A percentile compares a stretch with the other conserved stretches of the same genome.
Conservation (phyloP, 2,329 filamentous ascomycete species). For the Fusarium vanettenii region DNA sequence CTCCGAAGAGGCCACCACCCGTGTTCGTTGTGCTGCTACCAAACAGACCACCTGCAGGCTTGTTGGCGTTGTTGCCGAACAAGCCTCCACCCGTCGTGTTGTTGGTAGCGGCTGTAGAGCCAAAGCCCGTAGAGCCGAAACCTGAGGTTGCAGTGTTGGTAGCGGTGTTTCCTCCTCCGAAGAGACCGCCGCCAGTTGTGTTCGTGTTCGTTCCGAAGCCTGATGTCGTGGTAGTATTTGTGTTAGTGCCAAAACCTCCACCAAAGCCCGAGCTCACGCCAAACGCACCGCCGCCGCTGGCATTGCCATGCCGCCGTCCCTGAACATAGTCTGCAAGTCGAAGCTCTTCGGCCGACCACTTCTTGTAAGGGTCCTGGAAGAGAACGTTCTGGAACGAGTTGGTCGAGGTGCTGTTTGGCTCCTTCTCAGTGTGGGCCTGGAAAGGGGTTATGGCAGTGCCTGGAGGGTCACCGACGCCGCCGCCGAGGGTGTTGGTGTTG, state of each 20-base stretch:
- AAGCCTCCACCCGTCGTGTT: slow-evolving; percentile 51
- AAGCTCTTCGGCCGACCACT: slow-evolving; percentile 90
- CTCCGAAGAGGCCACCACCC: slow-evolving; percentile 42
- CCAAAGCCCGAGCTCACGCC: slow-evolving; percentile 69
- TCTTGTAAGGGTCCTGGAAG: slow-evolving; percentile 84
- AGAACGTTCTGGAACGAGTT: slow-evolving; percentile 83
- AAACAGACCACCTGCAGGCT: slow-evolving; percentile 43
- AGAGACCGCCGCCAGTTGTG: slow-evolving; percentile 51
- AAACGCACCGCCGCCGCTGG: slow-evolving; percentile 86
- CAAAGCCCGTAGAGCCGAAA: slow-evolving; percentile 55
- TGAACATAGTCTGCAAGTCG: slow-evolving; percentile 88
- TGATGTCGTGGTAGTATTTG: slow-evolving; percentile 42
- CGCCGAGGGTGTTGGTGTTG: slow-evolving; percentile 63
- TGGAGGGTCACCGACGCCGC: slow-evolving; percentile 67
- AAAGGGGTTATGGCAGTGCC: slow-evolving; percentile 80
- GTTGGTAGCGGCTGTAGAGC: slow-evolving; percentile 43
- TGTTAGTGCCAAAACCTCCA: slow-evolving; percentile 61
- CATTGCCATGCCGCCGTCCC: slow-evolving; percentile 85
- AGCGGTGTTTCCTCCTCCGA: slow-evolving; percentile 50
- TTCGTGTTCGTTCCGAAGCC: slow-evolving; percentile 60
- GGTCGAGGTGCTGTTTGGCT: slow-evolving; percentile 65
- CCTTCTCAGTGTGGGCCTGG: slow-evolving; percentile 78
- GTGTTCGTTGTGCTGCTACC: slow-evolving; percentile 38
- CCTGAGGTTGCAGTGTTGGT: slow-evolving; percentile 42
- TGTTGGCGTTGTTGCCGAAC: slow-evolving; percentile 50